These are phyloP conservation scores for Henningerozyma blattae DNA, from an alignment of 805 yeast genomes.

Conservation along the genomic window DNA sequence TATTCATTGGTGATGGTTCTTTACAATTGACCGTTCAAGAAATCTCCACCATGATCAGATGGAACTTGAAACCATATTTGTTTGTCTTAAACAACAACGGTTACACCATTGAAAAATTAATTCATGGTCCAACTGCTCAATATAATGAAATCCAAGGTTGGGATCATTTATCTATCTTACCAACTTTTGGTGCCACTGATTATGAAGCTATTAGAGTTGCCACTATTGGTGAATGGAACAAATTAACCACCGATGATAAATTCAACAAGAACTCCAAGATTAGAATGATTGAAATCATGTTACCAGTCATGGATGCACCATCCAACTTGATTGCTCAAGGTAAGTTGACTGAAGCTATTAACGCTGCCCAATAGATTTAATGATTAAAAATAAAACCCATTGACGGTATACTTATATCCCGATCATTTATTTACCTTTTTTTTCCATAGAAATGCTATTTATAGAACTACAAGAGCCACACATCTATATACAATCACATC, in stretches of 20 bases:
- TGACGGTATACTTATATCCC: no score
- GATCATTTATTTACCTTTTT: no score
- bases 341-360: conserved; percentile 37
- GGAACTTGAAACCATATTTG: conserved; percentile 46
- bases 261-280: conserved; percentile 44
- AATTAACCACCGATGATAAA: conserved; percentile 30
- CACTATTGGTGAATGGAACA: conserved; percentile 43
- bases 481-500: no score
- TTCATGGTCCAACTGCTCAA: conserved; percentile 45
- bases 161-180: conserved; percentile 32
- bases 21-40: conserved; percentile 56
- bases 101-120: conserved; percentile 54
- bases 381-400: no score
- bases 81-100: conserved; percentile 53
- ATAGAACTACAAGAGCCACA: no score
- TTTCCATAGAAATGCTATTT: no score
- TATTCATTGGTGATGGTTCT: conserved; percentile 58
- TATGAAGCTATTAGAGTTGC: conserved; percentile 41
- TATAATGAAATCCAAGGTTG: conserved; percentile 51
- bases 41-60: conserved; percentile 46
- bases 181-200: conserved; percentile 7
- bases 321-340: conserved; percentile 51
- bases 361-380: conserved; percentile 15
- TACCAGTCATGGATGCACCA: conserved; percentile 57
- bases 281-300: conserved; percentile 52